phyloP scores from a whole-genome alignment of 164 flowering plant genomes.

The Magnolia kwangsiensis region DNA sequence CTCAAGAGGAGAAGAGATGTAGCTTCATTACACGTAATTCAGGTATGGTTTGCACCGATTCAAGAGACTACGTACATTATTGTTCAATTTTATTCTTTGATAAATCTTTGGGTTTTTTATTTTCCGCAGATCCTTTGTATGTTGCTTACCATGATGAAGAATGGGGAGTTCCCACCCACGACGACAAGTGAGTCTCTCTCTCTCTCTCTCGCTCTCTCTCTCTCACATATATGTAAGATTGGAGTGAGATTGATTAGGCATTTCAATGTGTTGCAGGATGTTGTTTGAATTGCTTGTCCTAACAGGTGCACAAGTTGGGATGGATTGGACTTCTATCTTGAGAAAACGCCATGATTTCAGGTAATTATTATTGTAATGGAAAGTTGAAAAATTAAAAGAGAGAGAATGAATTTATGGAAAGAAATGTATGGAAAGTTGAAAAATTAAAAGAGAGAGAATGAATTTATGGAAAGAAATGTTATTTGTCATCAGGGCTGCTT shows the following conservation, averaged over 20 bases:
- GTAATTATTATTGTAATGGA: conserved; percentile 18
- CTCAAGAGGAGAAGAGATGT: conserved; percentile 60
- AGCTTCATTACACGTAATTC: conserved; percentile 79
- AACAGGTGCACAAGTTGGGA: conserved; percentile 81
- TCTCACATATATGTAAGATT: background rate
- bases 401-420: background rate
- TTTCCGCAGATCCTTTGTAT: conserved; percentile 63
- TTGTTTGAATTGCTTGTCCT: conserved; percentile 78
- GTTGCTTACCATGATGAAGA: conserved; percentile 92
- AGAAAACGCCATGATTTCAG: conserved; percentile 73
- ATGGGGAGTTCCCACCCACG: conserved; percentile 95
- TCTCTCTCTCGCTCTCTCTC: conserved; percentile 16
- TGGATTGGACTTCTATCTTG: conserved; percentile 88
- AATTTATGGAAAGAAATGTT: background rate
- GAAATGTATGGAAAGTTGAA: background rate
- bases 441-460: background rate
- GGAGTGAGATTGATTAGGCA: background rate
- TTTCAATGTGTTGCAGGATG: conserved; percentile 41
- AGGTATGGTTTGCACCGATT: conserved; percentile 33
- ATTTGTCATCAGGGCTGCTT: conserved; percentile 57
- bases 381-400: background rate
- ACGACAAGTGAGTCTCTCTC: conserved; percentile 59
- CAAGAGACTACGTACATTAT: no score
- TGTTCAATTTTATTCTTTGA: background rate
- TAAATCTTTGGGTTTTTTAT: background rate